phyloP scores from a whole-genome alignment of 495 filamentous ascomycete genomes.

The Acidomyces sp. region DNA sequence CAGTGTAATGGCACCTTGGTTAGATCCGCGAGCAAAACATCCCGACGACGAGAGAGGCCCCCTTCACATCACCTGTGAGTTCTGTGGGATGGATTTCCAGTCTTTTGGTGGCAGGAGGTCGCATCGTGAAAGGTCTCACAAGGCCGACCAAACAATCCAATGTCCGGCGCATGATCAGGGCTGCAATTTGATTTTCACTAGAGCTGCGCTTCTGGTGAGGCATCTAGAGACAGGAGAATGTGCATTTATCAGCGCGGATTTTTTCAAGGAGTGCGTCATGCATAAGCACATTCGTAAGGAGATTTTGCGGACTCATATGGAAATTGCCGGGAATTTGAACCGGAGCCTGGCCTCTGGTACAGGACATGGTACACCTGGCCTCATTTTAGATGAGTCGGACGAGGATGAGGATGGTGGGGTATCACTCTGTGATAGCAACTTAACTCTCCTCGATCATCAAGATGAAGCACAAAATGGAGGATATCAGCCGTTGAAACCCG shows the following conservation, averaged over 20 bases:
- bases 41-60: constrained; percentile 27
- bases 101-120: constrained; percentile 33
- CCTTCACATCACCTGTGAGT: constrained; percentile 37
- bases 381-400: constrained; percentile 7
- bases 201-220: constrained; percentile 33
- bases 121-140: constrained; percentile 35
- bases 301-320: constrained; percentile 15
- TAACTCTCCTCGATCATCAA: background rate
- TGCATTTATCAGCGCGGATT: constrained; percentile 18
- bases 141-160: constrained; percentile 28
- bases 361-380: constrained; percentile 6
- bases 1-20: constrained; percentile 6
- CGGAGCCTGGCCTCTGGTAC: background rate
- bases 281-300: constrained; percentile 30
- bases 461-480: constrained; percentile 1
- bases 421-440: too few relatives aligned
- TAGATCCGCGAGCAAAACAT: constrained; percentile 2
- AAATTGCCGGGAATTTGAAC: background rate
- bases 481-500: constrained; percentile 3
- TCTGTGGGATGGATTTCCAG: constrained; percentile 41
- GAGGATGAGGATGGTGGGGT: constrained; percentile 21
- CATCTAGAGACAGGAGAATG: constrained; percentile 43
- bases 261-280: constrained; percentile 30
- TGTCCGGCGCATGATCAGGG: constrained; percentile 28
- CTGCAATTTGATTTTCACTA: constrained; percentile 34